phyloP scores from a whole-genome alignment of 306 rosid genomes.

The Ormosia semicastrata region DNA sequence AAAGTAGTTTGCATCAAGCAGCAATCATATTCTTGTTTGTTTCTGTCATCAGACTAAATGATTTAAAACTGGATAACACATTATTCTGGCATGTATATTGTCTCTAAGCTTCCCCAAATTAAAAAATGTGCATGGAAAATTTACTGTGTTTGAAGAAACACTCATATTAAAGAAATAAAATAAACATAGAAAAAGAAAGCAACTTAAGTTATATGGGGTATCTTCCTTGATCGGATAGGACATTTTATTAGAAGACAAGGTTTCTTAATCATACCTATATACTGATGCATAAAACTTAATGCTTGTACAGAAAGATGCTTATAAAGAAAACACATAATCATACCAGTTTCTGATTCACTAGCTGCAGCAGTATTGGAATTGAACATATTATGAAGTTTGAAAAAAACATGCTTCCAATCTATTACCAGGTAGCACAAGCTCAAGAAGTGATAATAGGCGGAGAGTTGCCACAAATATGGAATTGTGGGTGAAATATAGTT shows the following conservation, averaged over 20 bases:
- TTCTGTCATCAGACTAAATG: background rate
- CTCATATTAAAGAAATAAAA: background rate
- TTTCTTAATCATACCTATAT: background rate
- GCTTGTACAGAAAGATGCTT: background rate
- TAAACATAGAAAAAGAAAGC: background rate
- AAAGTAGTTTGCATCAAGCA: background rate
- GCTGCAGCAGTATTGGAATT: background rate
- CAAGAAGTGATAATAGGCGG: background rate
- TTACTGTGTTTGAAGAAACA: background rate
- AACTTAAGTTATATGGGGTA: background rate
- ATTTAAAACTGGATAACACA: background rate
- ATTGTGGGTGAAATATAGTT: background rate
- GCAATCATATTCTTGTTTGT: background rate
- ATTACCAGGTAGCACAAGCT: background rate
- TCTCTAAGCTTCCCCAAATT: background rate
- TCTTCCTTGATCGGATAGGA: background rate
- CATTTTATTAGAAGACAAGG: background rate
- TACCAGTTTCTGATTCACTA: background rate
- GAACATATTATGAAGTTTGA: background rate
- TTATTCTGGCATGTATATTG: background rate
- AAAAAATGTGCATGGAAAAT: background rate
- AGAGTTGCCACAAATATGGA: background rate
- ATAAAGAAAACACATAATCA: slow-evolving; percentile 1
- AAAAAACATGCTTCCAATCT: background rate
- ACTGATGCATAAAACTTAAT: background rate